phyloP scores from a whole-genome alignment of 805 yeast species.

The Wickerhamomyces chaumierensis region DNA sequence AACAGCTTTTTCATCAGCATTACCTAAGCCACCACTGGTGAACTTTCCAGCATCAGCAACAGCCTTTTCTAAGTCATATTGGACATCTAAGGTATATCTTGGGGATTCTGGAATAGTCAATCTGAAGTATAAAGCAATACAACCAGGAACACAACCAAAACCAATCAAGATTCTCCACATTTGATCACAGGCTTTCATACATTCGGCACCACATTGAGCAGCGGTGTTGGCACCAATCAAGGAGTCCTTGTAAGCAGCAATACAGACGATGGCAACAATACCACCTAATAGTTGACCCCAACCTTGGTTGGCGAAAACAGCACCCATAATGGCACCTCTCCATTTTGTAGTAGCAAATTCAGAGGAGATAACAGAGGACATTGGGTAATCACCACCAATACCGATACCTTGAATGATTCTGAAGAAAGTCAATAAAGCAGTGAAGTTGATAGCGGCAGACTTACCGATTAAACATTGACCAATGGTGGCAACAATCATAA shows the following conservation, averaged over 20 bases:
- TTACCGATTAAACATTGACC: constrained; percentile 66
- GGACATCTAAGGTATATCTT: constrained; percentile 75
- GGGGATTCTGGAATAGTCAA: constrained; percentile 93
- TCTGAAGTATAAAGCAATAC: constrained; percentile 78
- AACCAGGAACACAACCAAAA: constrained; percentile 84
- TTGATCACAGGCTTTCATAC: constrained; percentile 76
- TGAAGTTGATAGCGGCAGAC: constrained; percentile 61
- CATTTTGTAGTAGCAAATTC: constrained; percentile 90
- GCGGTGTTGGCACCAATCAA: constrained; percentile 42
- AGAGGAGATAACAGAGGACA: constrained; percentile 85
- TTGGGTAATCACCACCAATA: constrained; percentile 95
- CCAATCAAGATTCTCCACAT: constrained; percentile 93
- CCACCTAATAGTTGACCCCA: constrained; percentile 90
- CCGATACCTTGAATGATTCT: constrained; percentile 91
- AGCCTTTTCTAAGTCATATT: constrained; percentile 43
- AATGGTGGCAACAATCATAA: constrained; percentile 72
- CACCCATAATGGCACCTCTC: constrained; percentile 98
- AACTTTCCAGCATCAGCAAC: constrained; percentile 45
- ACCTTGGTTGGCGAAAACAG: constrained; percentile 95
- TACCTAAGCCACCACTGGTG: constrained; percentile 37
- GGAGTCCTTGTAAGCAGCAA: constrained; percentile 63
- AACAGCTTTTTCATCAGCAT: constrained; percentile 33
- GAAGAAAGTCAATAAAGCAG: constrained; percentile 63
- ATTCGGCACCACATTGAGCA: constrained; percentile 49
- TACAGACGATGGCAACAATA: constrained; percentile 66